Evolutionary conservation across 1,284 basidiomycete genomes (phyloP).

Genomic region (Ceratobasidium sp.): DNA sequence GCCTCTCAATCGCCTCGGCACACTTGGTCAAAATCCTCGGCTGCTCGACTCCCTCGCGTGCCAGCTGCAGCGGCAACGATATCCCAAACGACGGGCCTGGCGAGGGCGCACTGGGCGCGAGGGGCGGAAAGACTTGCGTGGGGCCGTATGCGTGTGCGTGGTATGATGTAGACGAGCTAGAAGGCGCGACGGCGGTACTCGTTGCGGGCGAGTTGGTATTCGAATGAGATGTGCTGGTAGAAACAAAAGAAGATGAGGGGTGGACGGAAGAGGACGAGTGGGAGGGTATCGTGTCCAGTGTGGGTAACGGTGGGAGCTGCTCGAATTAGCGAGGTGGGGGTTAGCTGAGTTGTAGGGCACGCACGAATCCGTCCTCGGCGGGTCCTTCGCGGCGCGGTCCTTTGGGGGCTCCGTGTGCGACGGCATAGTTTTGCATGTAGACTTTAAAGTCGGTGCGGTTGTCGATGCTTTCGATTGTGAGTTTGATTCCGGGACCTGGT

Average conservation of each 20-base stretch:
- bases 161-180: constrained; percentile 44
- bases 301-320: constrained; percentile 28
- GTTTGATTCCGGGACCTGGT: constrained; percentile 78
- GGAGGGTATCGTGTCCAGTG: constrained; percentile 25
- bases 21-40: constrained; percentile 91
- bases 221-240: background rate
- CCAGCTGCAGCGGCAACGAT: constrained; percentile 90
- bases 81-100: constrained; percentile 87
- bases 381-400: constrained; percentile 84
- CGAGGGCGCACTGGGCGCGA: constrained; percentile 51
- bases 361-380: constrained; percentile 83
- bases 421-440: constrained; percentile 96
- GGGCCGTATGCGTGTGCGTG: constrained; percentile 31
- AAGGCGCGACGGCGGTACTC: background rate
- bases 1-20: constrained; percentile 87
- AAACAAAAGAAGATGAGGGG: background rate
- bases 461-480: constrained; percentile 89
- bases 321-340: background rate
- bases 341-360: constrained; percentile 47
- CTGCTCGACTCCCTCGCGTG: constrained; percentile 86
- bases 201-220: background rate
- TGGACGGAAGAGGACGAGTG: constrained; percentile 39
- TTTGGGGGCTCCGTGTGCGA: constrained; percentile 70
- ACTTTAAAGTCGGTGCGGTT: constrained; percentile 93
- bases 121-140: constrained; percentile 15